Evolutionary conservation across 2,329 filamentous ascomycete genomes (phyloP).

Genomic region (Myriosclerotinia curreyana): DNA sequence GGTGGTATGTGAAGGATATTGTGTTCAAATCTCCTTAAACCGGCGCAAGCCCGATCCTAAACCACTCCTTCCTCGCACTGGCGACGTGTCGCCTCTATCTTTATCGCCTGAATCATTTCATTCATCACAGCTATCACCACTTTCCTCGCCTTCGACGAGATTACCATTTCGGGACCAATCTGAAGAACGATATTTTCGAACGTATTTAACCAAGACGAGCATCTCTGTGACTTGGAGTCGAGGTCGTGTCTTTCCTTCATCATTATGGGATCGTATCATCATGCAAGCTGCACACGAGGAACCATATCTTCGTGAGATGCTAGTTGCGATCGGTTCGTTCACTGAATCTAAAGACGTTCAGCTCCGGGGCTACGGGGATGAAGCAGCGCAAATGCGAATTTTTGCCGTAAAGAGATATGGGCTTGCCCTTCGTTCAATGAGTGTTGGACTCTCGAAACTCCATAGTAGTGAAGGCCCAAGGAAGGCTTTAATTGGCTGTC

Average conservation of each 20-base stretch:
- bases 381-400: slow-evolving; percentile 13
- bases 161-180: slow-evolving; percentile 46
- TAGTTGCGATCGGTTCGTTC: slow-evolving; percentile 61
- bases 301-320: slow-evolving; percentile 57
- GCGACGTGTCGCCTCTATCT: background rate
- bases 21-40: slow-evolving; percentile 8
- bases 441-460: slow-evolving; percentile 7
- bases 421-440: slow-evolving; percentile 21
- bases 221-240: slow-evolving; percentile 46
- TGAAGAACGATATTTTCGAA: slow-evolving; percentile 21
- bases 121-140: background rate
- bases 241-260: slow-evolving; percentile 50
- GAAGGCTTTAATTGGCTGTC: slow-evolving; percentile 22
- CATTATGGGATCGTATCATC: slow-evolving; percentile 60
- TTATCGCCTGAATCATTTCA: background rate
- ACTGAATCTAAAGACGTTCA: slow-evolving; percentile 18
- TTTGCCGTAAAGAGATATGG: slow-evolving; percentile 22
- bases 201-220: slow-evolving; percentile 14
- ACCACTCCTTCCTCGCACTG: slow-evolving; percentile 5
- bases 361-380: background rate
- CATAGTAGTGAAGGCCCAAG: slow-evolving; percentile 5
- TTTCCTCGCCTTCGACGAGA: slow-evolving; percentile 8
- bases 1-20: slow-evolving; percentile 18
- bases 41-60: background rate
- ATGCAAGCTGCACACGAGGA: slow-evolving; percentile 60